Evolutionary conservation across 495 filamentous ascomycete species (phyloP).

Genomic region (Podospora sp.): DNA sequence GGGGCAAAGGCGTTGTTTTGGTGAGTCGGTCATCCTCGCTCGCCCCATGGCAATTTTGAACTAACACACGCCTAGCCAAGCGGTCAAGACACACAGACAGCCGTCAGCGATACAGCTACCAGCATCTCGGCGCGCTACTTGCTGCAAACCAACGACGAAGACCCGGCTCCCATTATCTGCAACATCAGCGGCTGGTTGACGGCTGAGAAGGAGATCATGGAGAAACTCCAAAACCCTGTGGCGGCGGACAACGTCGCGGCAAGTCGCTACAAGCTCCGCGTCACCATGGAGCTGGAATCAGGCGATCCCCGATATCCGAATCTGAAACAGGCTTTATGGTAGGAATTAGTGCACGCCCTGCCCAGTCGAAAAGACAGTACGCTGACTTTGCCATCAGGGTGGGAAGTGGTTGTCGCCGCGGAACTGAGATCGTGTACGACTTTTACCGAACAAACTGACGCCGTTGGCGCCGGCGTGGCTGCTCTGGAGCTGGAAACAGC

Average conservation of each 20-base stretch:
- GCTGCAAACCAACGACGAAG: conserved; percentile 36
- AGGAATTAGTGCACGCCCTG: neutral
- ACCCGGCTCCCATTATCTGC: conserved; percentile 34
- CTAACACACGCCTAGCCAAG: conserved; percentile 21
- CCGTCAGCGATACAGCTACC: conserved; percentile 30
- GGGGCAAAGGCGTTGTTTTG: conserved; percentile 35
- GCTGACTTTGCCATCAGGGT: conserved; percentile 28
- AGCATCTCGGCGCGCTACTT: conserved; percentile 34
- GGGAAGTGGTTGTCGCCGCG: conserved; percentile 32
- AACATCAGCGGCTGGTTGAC: conserved; percentile 37
- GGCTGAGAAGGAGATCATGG: conserved; percentile 37
- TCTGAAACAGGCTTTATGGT: conserved; percentile 17
- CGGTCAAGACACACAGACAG: conserved; percentile 36
- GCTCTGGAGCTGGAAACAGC: too few relatives aligned
- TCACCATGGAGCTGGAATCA: conserved; percentile 35
- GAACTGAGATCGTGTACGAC: conserved; percentile 40
- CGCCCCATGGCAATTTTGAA: neutral
- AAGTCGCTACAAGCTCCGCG: conserved; percentile 33
- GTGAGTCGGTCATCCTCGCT: conserved; percentile 14
- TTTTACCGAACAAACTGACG: conserved; percentile 34
- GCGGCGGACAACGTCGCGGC: conserved; percentile 36
- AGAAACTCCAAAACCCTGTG: conserved; percentile 34
- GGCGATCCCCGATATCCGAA: conserved; percentile 34
- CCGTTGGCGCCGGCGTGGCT: neutral
- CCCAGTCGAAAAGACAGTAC: neutral